Evolutionary conservation across 129 eudicot genomes (phyloP).

Genomic region (Lonicera japonica): DNA sequence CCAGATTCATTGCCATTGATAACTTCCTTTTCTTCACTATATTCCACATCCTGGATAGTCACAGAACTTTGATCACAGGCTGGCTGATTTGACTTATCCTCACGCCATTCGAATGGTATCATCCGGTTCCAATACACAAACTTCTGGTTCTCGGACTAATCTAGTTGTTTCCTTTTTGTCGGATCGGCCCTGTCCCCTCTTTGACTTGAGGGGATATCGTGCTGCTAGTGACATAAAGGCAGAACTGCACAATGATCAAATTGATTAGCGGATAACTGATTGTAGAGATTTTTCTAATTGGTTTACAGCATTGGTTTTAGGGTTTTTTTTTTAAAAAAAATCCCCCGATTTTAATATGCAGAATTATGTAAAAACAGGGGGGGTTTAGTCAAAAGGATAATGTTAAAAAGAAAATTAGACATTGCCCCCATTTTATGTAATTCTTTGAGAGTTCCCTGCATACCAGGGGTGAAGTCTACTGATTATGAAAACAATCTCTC

Average conservation of each 20-base stretch:
- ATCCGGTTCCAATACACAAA: slow-evolving; percentile 39
- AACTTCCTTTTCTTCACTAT: slow-evolving; percentile 36
- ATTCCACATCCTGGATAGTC: slow-evolving; percentile 22
- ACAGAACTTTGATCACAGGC: slow-evolving; percentile 29
- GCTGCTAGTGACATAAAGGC: slow-evolving; percentile 95
- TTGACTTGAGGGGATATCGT: slow-evolving; percentile 54
- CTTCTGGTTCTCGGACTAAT: slow-evolving; percentile 38
- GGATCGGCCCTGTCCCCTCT: slow-evolving; percentile 18
- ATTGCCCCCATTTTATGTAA: too few species aligned
- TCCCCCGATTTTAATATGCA: too few species aligned
- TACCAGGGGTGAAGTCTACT: too few species aligned
- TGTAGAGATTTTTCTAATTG: slow-evolving; percentile 1
- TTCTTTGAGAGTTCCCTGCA: too few species aligned
- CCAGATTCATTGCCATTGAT: slow-evolving; percentile 37
- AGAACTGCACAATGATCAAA: slow-evolving; percentile 56
- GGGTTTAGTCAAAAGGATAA: too few species aligned
- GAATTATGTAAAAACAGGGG: too few species aligned
- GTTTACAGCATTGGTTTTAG: neutral
- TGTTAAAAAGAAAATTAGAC: too few species aligned
- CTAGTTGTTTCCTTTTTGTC: slow-evolving; percentile 29
- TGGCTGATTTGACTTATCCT: slow-evolving; percentile 23
- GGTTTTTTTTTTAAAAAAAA: too few species aligned
- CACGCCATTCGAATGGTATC: slow-evolving; percentile 40
- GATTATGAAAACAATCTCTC: too few species aligned
- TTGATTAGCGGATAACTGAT: neutral